Evolutionary conservation across 2,329 filamentous ascomycete genomes (phyloP), one percentile per base, ranked within the genome.

Genomic region (Xylaria sp.): DNA sequence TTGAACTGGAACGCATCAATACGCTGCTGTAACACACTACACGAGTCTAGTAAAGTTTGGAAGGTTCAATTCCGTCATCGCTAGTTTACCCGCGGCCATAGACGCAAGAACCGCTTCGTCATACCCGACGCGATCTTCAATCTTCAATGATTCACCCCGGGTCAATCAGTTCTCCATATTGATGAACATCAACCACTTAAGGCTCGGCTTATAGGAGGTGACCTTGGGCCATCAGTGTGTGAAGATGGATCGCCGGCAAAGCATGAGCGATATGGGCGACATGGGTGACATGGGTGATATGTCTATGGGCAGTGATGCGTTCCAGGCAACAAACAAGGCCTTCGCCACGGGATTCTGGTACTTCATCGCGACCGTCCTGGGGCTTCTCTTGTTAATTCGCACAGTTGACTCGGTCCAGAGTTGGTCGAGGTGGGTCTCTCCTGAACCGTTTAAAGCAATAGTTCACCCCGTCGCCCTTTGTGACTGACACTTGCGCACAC

Each of bases 331-430:
- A 37, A 85, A 85, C 63, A 75, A 75, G 64, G 73, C 71, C 39
- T 74, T 85, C 46, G 82, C 83, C 16, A 74, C 73, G 17, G 76
- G 75, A 2, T 87, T 80, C 63, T 87, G 84, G 84, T 86, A 85
- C 64, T 76, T 83, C 29, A 71, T 84, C 37, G 81, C 76, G 7
- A 78, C 72, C 16, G 75, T 79, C 20, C 64, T 83, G 4, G 78
- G 72, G 1, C 59, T 76, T 0, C 63, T 81, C 4, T 62, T 73
- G 2, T 50, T 66, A 1, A 63, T 78, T 21, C 79, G 79, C 2
- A 67, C 63, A 18, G 63, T 82, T 54, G 78, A 82, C 57, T 63
- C 71, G 19, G 68, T 74, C 11, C 74, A 79, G 54, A 70, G 72
- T 18, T 67, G 66, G 18, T 69, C 67, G 50, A 76, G 77, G 81